A percentile compares a stretch with the other conserved stretches of the same genome.
Conservation (phyloP, 1,139 yeast species). For the Hyphopichia fennica region DNA sequence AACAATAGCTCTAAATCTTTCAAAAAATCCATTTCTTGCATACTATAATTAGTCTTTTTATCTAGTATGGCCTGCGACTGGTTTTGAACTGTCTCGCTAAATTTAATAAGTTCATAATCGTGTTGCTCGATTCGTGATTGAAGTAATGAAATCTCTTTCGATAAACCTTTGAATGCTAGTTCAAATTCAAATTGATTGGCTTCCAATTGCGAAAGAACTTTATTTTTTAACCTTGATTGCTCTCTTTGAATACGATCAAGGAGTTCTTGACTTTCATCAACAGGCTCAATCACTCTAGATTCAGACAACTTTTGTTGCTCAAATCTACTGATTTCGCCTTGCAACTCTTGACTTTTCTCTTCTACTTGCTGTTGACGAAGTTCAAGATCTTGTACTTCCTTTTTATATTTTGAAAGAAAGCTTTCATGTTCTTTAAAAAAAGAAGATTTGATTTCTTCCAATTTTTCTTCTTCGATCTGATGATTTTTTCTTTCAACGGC, state of each 20-base stretch:
- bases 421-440: constrained; percentile 8
- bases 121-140: constrained; percentile 5
- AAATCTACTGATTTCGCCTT: neutral
- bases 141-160: constrained; percentile 4
- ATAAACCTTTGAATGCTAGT: neutral
- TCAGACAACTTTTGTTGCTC: neutral
- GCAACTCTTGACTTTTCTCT: neutral
- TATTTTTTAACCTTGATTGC: neutral
- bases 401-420: constrained; percentile 6
- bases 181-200: neutral
- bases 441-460: constrained; percentile 6
- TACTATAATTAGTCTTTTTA: neutral
- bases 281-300: constrained; percentile 1
- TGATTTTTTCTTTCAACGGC: neutral
- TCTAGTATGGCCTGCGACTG: constrained; percentile 5
- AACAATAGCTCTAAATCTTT: constrained; percentile 6
- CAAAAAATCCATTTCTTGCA: constrained; percentile 4
- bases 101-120: constrained; percentile 8
- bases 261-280: neutral
- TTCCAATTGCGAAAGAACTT: neutral
- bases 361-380: constrained; percentile 3
- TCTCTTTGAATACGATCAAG: neutral
- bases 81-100: constrained; percentile 8
- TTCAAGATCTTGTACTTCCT: constrained; percentile 5
- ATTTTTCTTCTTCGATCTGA: constrained; percentile 5